Evolutionary conservation across 2,329 filamentous ascomycete genomes (phyloP), one percentile per base, ranked within the genome.

Genomic region (Balansia obtecta): DNA sequence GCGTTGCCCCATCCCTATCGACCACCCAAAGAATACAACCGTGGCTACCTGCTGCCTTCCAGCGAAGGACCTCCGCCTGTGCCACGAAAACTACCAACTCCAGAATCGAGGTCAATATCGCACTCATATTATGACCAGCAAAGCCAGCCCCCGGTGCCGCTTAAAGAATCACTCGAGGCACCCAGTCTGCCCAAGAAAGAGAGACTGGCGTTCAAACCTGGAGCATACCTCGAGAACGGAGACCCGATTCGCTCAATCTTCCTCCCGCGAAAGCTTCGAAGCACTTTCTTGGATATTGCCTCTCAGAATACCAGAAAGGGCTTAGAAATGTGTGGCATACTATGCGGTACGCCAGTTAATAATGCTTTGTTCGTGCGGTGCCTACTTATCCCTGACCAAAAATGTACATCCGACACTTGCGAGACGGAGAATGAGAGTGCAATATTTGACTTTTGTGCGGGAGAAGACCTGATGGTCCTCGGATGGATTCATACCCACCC

Each of bases 401-500:
- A 82, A 49, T 85, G 85, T 60, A 96, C 91, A 0, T 83, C 85
- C 2, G 91, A 98, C 62, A 97, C 93, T 0, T 98, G 93, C 65
- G 91, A 97, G 67, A 97, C 88, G 18, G 81, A 88, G 45, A 93
- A 96, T 57, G 89, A 95, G 65, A 78, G 79, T 32, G 80, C 82
- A 0, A 75, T 96, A 30, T 90, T 96, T 58, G 88, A 95, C 51
- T 96, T 91, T 64, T 94, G 90, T 62, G 86, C 93, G 59, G 76
- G 75, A 5, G 80, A 95, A 61, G 86, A 94, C 53, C 68, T 97
- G 37, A 79, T 95, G 65, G 82, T 95, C 49, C 76, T 95, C 5
- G 91, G 91, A 39, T 98, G 93, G 93, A 98, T 98, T 54, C 93
- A 98, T 64, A 98, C 93, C 0, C 93, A 98, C 65, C 93, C 93